Conservation (phyloP, 352 stramenopile genomes). For the Phytophthora multivora region DNA sequence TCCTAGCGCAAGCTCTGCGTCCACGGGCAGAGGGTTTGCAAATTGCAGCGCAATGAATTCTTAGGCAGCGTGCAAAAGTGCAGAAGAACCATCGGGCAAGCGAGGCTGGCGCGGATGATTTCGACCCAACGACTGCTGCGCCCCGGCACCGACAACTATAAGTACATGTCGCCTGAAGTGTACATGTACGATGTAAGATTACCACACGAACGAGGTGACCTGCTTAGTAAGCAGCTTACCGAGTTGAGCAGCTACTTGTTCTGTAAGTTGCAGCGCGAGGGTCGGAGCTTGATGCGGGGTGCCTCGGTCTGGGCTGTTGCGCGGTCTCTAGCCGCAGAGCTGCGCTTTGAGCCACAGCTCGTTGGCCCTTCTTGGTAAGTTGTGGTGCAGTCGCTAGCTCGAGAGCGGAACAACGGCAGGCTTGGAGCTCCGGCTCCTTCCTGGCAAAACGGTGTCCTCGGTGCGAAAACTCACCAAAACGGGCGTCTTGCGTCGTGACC, state of each 20-base stretch:
- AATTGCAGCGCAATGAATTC: conserved; percentile 9
- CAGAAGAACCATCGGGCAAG: conserved; percentile 3
- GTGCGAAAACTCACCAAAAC: conserved; percentile 16
- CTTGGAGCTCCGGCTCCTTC: conserved; percentile 25
- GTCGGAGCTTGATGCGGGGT: not conserved
- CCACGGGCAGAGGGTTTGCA: not conserved
- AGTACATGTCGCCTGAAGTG: too few relatives aligned
- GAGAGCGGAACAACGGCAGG: conserved; percentile 30
- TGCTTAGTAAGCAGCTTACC: not conserved
- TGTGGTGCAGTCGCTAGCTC: conserved; percentile 28
- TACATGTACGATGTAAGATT: too few relatives aligned
- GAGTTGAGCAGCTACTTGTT: not conserved
- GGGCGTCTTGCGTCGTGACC: conserved; percentile 4
- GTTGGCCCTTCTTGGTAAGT: conserved; percentile 21
- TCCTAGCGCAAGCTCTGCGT: conserved; percentile 25
- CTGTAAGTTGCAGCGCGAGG: too few relatives aligned
- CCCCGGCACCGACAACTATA: not conserved
- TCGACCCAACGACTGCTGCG: conserved; percentile 18
- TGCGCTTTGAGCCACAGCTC: conserved; percentile 10
- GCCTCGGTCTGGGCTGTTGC: not conserved
- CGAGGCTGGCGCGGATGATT: conserved; percentile 12
- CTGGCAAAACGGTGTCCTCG: not conserved
- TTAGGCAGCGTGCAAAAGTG: conserved; percentile 14
- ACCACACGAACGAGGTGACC: not conserved
- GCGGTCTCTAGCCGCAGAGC: conserved; percentile 4